phyloP scores from a whole-genome alignment of 306 rosid genomes.

The Prunus mira region DNA sequence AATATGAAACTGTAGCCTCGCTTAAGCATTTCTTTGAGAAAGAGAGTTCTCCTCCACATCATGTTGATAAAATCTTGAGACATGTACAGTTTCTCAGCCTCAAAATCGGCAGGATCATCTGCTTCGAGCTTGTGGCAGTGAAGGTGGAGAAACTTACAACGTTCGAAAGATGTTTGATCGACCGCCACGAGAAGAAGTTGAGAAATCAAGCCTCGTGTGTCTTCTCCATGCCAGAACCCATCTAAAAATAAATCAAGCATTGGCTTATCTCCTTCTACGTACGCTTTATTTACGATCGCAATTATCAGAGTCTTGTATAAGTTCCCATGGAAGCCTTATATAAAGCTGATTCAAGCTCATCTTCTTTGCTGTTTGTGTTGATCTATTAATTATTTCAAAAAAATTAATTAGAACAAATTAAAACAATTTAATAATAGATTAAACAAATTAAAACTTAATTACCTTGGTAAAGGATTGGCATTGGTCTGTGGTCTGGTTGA shows the following conservation, averaged over 20 bases:
- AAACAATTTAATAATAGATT: not conserved
- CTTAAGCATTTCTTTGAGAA: constrained; percentile 30
- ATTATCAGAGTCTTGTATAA: constrained; percentile 18
- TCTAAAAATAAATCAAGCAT: constrained; percentile 35
- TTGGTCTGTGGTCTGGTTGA: not conserved
- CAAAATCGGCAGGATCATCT: constrained; percentile 4
- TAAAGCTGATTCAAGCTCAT: constrained; percentile 22
- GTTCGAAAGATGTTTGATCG: constrained; percentile 25
- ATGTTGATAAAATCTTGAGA: constrained; percentile 24
- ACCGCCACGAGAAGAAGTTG: constrained; percentile 28
- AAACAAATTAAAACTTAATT: not conserved
- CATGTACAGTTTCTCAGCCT: constrained; percentile 29
- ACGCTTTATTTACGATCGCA: constrained; percentile 28
- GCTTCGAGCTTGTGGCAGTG: constrained; percentile 29
- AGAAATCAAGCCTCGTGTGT: constrained; percentile 14
- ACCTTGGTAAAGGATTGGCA: not conserved
- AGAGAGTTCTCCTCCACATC: constrained; percentile 27
- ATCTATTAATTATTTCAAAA: not conserved
- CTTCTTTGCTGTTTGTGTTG: not conserved
- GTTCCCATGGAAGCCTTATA: constrained; percentile 17
- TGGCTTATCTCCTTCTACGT: constrained; percentile 25
- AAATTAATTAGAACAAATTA: not conserved
- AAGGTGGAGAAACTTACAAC: constrained; percentile 26
- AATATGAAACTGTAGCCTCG: constrained; percentile 29
- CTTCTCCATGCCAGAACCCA: constrained; percentile 34